A percentile compares a stretch with the other conserved stretches of the same genome.
phyloP scores from a whole-genome alignment of 305 asterid species.

The Fraxinus velutina region DNA sequence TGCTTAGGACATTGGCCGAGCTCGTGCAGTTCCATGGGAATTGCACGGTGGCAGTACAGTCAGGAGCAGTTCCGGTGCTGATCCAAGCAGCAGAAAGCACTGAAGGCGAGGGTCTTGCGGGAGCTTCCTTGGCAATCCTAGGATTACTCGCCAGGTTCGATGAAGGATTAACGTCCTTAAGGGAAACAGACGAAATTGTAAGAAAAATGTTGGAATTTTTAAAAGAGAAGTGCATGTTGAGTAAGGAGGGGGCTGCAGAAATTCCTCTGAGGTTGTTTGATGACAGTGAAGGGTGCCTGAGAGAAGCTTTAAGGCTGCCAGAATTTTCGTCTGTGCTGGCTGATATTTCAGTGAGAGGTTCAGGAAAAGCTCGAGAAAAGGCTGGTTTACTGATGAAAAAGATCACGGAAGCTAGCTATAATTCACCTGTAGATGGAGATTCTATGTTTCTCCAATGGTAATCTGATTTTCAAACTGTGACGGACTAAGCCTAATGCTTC shows the following conservation, averaged over 20 bases:
- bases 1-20: constrained; percentile 68
- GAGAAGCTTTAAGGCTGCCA: constrained; percentile 49
- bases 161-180: constrained; percentile 60
- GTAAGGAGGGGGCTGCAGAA: constrained; percentile 69
- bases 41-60: constrained; percentile 65
- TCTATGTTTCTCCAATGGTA: constrained; percentile 17
- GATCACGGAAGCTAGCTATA: constrained; percentile 43
- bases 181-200: constrained; percentile 36
- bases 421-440: constrained; percentile 12
- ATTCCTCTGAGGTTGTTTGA: constrained; percentile 60
- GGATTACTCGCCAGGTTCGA: constrained; percentile 63
- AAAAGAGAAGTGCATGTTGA: constrained; percentile 52
- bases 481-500: background rate
- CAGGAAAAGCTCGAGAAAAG: constrained; percentile 60
- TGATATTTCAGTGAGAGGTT: constrained; percentile 65
- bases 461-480: background rate
- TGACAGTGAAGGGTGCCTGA: constrained; percentile 53
- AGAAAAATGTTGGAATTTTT: constrained; percentile 43
- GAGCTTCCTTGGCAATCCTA: constrained; percentile 53
- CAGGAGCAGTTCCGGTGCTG: constrained; percentile 57
- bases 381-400: constrained; percentile 63
- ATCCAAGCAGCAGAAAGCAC: constrained; percentile 37
- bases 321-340: constrained; percentile 57
- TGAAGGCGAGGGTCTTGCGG: constrained; percentile 53
- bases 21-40: constrained; percentile 76